A percentile compares a stretch with the other conserved stretches of the same genome.
Evolutionary conservation across 1,284 basidiomycete genomes (phyloP).

Genomic region (Waitea zeae): DNA sequence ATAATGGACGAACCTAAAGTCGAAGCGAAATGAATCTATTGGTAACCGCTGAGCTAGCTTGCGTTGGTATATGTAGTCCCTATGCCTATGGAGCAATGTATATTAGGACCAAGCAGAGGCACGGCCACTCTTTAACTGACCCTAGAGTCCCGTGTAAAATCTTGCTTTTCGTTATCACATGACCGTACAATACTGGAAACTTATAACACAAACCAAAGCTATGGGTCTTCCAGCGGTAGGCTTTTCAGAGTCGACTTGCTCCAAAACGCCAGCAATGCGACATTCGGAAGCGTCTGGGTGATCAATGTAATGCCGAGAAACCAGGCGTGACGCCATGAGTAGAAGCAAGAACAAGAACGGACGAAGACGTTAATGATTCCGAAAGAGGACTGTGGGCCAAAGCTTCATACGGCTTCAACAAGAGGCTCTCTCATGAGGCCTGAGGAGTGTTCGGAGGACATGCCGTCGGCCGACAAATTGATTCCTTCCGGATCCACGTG

Average conservation of each 20-base stretch:
- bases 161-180: slow-evolving; percentile 16
- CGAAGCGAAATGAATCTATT: slow-evolving; percentile 69
- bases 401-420: too few relatives aligned
- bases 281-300: too few relatives aligned
- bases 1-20: slow-evolving; percentile 47
- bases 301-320: too few relatives aligned
- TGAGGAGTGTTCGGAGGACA: too few relatives aligned
- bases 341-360: too few relatives aligned
- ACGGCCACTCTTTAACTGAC: slow-evolving; percentile 18
- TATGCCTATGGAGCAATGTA: slow-evolving; percentile 32
- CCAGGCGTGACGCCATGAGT: too few relatives aligned
- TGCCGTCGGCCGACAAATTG: too few relatives aligned
- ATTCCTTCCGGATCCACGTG: too few relatives aligned
- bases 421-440: too few relatives aligned
- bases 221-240: slow-evolving; percentile 40
- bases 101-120: background rate
- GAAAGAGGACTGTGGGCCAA: too few relatives aligned
- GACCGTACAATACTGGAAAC: background rate
- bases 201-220: slow-evolving; percentile 36
- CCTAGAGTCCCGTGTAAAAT: slow-evolving; percentile 66
- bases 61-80: slow-evolving; percentile 71
- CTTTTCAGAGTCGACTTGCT: slow-evolving; percentile 32
- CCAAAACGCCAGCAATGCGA: slow-evolving; percentile 41
- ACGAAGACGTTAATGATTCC: too few relatives aligned
- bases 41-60: slow-evolving; percentile 50